Base-by-base conservation (phyloP, 2,329 filamentous ascomycete species). In the Aspergillus sp. region DNA sequence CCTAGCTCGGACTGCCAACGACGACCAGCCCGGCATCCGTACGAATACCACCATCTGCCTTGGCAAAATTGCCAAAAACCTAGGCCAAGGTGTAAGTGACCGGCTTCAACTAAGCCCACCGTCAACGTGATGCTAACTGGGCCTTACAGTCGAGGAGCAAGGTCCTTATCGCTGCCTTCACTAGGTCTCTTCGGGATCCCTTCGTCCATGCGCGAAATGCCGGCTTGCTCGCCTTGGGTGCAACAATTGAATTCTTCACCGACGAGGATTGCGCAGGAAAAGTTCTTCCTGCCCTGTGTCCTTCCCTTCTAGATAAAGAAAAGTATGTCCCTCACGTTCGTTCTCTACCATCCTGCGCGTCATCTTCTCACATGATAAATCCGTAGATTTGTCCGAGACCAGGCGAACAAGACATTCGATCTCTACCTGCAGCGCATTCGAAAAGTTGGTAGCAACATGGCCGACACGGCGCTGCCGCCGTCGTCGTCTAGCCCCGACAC, bases 31-130 rank as follows among this genome's bases (percentile, higher is more conserved):
- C 1, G 95, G 95, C 0, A 99, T 99, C 65, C 87, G 95, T 62
- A 99, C 95, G 9, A 99, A 99, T 73, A 99, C 95, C 0, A 99
- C 95, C 1, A 99, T 99, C 57, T 98, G 94, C 72, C 79, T 99
- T 0, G 95, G 95, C 22, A 98, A 97, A 71, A 97, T 99, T 67
- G 93, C 95, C 14, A 93, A 92, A 68, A 90, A 96, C 68, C 81
- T 99, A 1, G 91, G 92, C 1, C 81, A 85, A 1, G 80, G 79
- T 65, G 82, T 85, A 75, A 56, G 73, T 70, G 2, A 39, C n/a
- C 36, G 7, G 6, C 2, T 3, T 36, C 6, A 6, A 31, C 6
- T 10, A 9, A 20, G 7, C 6, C 2, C 26, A 24, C 7, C 9
- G 24, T 22, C 31, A 20, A n/a, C 3, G 45, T 14, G n/a, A 46